A percentile compares a stretch with the other conserved stretches of the same genome.
Evolutionary conservation across 306 rosid genomes (phyloP).

Genomic region (Fagus sylvatica): DNA sequence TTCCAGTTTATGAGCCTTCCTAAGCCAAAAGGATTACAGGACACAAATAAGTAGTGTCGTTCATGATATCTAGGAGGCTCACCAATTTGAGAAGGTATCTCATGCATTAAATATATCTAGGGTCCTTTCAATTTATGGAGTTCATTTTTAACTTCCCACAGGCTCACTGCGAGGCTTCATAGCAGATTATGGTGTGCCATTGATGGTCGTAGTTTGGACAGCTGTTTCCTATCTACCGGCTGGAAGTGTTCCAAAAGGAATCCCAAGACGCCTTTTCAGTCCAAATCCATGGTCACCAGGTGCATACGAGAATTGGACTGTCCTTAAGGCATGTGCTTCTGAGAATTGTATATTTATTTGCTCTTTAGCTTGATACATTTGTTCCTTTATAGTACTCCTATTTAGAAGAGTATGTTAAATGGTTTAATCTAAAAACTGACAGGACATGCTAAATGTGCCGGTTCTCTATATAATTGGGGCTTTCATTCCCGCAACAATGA

Average conservation of each 20-base stretch:
- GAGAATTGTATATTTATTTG: slow-evolving; percentile 1
- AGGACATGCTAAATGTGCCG: slow-evolving; percentile 81
- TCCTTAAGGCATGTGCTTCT: slow-evolving; percentile 52
- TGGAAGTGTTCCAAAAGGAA: slow-evolving; percentile 59
- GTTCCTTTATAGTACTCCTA: not conserved
- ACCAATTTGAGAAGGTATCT: too few species aligned
- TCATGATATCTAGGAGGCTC: too few species aligned
- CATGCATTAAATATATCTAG: not conserved
- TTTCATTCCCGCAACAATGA: slow-evolving; percentile 81
- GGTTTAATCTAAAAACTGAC: slow-evolving; percentile 31
- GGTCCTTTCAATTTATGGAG: slow-evolving; percentile 10
- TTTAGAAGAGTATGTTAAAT: not conserved
- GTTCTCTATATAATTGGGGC: slow-evolving; percentile 72
- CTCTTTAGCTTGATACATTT: slow-evolving; percentile 2
- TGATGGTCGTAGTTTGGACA: slow-evolving; percentile 78
- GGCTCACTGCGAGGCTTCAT: slow-evolving; percentile 65
- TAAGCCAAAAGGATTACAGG: too few species aligned
- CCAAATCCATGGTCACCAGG: slow-evolving; percentile 88
- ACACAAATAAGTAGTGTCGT: too few species aligned
- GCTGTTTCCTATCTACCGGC: slow-evolving; percentile 68
- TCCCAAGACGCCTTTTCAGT: slow-evolving; percentile 82
- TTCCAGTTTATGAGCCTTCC: not conserved
- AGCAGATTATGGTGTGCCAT: slow-evolving; percentile 83
- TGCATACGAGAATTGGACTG: slow-evolving; percentile 75
- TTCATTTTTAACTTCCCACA: slow-evolving; percentile 27